Evolutionary conservation across 2,329 filamentous ascomycete genomes (phyloP).

Genomic region (Cadophora sp.): DNA sequence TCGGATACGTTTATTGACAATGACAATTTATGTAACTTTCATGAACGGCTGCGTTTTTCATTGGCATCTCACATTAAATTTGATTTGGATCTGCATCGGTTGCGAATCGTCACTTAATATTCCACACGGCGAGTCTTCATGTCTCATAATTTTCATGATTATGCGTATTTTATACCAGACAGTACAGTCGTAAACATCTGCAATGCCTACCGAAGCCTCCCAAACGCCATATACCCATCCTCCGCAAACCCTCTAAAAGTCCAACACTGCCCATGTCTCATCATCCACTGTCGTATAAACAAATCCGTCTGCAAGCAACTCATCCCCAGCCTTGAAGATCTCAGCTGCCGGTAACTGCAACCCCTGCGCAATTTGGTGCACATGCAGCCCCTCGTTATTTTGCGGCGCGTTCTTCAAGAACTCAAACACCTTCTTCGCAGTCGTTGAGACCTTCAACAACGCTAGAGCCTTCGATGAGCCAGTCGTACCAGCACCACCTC

Average conservation of each 20-base stretch:
- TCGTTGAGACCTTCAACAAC: constrained; percentile 54
- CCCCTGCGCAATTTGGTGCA: constrained; percentile 75
- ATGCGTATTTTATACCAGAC: constrained; percentile 16
- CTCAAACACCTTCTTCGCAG: constrained; percentile 74
- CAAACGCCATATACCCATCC: constrained; percentile 33
- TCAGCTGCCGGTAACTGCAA: constrained; percentile 72
- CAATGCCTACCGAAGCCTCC: constrained; percentile 24
- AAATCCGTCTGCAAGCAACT: constrained; percentile 74
- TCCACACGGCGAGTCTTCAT: not conserved
- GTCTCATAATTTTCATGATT: constrained; percentile 12
- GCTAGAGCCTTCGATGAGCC: constrained; percentile 42
- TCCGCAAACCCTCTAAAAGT: constrained; percentile 55
- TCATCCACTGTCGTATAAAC: constrained; percentile 95
- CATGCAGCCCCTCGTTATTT: constrained; percentile 82
- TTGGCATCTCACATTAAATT: not conserved
- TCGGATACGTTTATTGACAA: not conserved
- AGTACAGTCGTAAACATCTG: constrained; percentile 27
- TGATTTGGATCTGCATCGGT: too few species aligned
- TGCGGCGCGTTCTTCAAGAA: constrained; percentile 71
- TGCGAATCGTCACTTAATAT: not conserved
- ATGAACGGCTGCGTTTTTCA: not conserved
- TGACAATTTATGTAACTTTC: not conserved
- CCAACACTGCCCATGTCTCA: constrained; percentile 86
- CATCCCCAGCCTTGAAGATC: constrained; percentile 79
- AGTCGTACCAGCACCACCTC: constrained; percentile 44